Conservation (phyloP, 1,139 yeast genomes). For the Suhomyces yuchorum region DNA sequence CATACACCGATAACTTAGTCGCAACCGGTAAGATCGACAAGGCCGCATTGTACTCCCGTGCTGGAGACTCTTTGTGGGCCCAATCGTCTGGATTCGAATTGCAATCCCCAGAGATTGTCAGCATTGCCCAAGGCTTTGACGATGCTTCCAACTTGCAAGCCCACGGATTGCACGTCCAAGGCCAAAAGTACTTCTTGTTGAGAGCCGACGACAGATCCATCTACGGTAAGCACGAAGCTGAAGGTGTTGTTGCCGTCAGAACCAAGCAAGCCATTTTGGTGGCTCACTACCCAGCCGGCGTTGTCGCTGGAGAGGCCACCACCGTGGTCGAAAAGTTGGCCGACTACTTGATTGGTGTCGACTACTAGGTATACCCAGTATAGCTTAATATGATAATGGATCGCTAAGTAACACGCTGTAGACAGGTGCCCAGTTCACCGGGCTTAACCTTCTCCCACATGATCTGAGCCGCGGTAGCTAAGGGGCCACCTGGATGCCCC, state of each 20-base stretch:
- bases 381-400: constrained; percentile 3
- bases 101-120: constrained; percentile 68
- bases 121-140: constrained; percentile 76
- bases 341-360: constrained; percentile 86
- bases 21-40: constrained; percentile 86
- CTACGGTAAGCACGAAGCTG: constrained; percentile 87
- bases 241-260: constrained; percentile 88
- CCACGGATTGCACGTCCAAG: constrained; percentile 80
- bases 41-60: constrained; percentile 91
- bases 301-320: constrained; percentile 94
- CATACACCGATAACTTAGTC: constrained; percentile 90
- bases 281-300: constrained; percentile 92
- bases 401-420: neutral
- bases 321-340: constrained; percentile 93
- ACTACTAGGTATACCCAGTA: constrained; percentile 49
- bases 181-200: constrained; percentile 83
- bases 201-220: constrained; percentile 92
- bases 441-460: neutral
- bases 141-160: constrained; percentile 80
- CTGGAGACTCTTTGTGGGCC: constrained; percentile 97
- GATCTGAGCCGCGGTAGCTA: neutral
- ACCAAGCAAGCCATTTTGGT: constrained; percentile 89
- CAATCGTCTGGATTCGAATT: constrained; percentile 71
- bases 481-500: neutral
- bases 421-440: no score